A percentile compares a stretch with the other conserved stretches of the same genome.
phyloP scores from a whole-genome alignment of 2,329 filamentous ascomycete species.

The Lachnellula subtilissima region DNA sequence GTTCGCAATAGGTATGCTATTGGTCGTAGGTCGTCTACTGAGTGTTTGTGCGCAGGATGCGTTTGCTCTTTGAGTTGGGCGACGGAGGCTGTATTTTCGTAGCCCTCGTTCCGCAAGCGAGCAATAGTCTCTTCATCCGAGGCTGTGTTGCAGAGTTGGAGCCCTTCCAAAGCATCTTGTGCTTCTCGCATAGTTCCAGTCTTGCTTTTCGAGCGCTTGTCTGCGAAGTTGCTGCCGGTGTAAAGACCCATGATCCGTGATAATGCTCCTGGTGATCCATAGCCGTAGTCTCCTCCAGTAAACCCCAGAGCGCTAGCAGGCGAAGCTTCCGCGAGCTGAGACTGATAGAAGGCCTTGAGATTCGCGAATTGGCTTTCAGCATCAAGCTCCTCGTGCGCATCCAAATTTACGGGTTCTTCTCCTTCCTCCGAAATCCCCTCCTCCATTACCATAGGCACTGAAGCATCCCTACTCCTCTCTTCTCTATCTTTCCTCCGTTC shows the following conservation, averaged over 20 bases:
- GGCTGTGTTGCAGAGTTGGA: conserved; percentile 46
- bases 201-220: conserved; percentile 63
- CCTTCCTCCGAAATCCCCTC: conserved; percentile 29
- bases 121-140: conserved; percentile 56
- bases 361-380: conserved; percentile 68
- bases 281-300: conserved; percentile 44
- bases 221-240: conserved; percentile 57
- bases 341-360: conserved; percentile 75
- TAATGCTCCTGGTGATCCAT: conserved; percentile 73
- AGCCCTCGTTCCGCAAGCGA: conserved; percentile 54
- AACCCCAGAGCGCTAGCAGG: conserved; percentile 53
- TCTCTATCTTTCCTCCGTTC: conserved; percentile 31
- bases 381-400: conserved; percentile 42
- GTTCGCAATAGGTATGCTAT: conserved; percentile 79
- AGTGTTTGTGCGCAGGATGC: conserved; percentile 38
- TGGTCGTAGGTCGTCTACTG: conserved; percentile 72
- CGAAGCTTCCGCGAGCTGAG: conserved; percentile 63
- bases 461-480: conserved; percentile 21
- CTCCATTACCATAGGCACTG: conserved; percentile 23
- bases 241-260: conserved; percentile 91
- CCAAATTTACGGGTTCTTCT: conserved; percentile 33
- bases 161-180: conserved; percentile 62
- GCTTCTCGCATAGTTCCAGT: conserved; percentile 78
- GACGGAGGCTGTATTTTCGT: conserved; percentile 56
- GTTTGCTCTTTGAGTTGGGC: conserved; percentile 50